Conservation (phyloP, 2,329 filamentous ascomycete genomes). For the Elsinoe necatrix region DNA sequence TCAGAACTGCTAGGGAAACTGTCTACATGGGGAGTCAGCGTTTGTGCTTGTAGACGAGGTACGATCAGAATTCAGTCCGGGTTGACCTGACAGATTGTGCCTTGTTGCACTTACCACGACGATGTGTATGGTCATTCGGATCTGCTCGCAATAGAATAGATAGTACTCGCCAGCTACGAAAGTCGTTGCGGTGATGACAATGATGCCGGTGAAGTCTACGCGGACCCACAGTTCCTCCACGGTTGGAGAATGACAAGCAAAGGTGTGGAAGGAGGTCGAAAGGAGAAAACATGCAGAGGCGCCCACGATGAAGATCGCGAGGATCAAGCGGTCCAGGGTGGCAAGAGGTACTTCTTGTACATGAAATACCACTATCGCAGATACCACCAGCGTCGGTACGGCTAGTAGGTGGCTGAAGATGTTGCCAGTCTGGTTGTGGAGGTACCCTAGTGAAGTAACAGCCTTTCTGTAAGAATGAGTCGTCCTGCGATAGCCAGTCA, state of each 20-base stretch:
- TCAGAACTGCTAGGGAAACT: not conserved
- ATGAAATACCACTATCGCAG: not conserved
- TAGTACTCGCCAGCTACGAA: conserved; percentile 12
- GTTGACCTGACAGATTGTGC: not conserved
- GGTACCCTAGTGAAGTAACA: conserved; percentile 50
- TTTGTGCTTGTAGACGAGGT: not conserved
- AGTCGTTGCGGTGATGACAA: conserved; percentile 1
- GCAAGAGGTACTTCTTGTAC: not conserved
- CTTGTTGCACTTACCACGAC: not conserved
- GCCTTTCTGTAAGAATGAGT: conserved; percentile 54
- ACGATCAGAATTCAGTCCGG: not conserved
- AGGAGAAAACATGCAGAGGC: conserved; percentile 1
- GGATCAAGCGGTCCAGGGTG: not conserved
- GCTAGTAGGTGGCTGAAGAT: conserved; percentile 66
- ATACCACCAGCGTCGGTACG: not conserved
- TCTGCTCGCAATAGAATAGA: conserved; percentile 12
- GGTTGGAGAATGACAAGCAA: conserved; percentile 4
- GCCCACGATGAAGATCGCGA: not conserved
- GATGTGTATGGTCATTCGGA: not conserved
- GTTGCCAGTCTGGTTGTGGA: conserved; percentile 64
- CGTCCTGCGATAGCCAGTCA: conserved; percentile 55
- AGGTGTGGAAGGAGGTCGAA: conserved; percentile 1
- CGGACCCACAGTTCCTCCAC: conserved; percentile 10
- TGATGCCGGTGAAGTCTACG: conserved; percentile 1
- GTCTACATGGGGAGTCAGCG: not conserved